phyloP scores from a whole-genome alignment of 768 basidiomycete genomes.

The Lenzites betulinus region DNA sequence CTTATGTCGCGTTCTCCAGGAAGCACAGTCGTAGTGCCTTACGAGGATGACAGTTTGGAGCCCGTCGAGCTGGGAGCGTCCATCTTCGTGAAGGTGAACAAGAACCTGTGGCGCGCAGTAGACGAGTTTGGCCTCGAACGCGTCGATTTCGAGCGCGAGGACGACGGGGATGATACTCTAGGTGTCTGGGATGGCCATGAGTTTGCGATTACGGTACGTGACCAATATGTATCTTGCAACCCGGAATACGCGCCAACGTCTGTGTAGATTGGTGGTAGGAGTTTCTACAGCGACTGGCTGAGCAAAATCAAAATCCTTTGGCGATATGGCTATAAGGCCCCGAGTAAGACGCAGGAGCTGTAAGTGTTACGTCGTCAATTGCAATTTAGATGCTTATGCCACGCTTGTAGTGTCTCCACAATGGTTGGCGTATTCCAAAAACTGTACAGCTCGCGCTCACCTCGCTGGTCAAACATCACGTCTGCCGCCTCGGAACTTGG shows the following conservation, averaged over 20 bases:
- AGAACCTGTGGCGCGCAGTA: slow-evolving; percentile 70
- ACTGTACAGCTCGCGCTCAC: slow-evolving; percentile 56
- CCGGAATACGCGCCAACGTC: slow-evolving; percentile 18
- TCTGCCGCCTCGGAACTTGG: slow-evolving; percentile 54
- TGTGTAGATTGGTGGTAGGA: slow-evolving; percentile 35
- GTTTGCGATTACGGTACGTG: slow-evolving; percentile 64
- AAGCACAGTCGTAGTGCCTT: slow-evolving; percentile 76
- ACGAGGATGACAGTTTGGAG: slow-evolving; percentile 55
- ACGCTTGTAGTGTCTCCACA: slow-evolving; percentile 47
- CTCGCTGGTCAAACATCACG: slow-evolving; percentile 64
- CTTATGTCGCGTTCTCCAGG: slow-evolving; percentile 45
- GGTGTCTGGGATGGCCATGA: slow-evolving; percentile 85
- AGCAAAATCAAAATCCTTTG: slow-evolving; percentile 72
- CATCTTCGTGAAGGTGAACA: slow-evolving; percentile 82
- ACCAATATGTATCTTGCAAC: background rate
- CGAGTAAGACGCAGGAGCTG: slow-evolving; percentile 57
- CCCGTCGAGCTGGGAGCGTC: slow-evolving; percentile 84
- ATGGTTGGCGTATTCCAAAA: slow-evolving; percentile 54
- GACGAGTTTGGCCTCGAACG: slow-evolving; percentile 76
- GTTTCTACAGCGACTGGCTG: slow-evolving; percentile 54
- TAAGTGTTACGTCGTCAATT: slow-evolving; percentile 32
- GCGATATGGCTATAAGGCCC: slow-evolving; percentile 73
- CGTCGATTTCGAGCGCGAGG: slow-evolving; percentile 46
- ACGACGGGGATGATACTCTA: slow-evolving; percentile 50
- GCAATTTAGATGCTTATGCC: background rate